Conservation (phyloP, 495 filamentous ascomycete species). For the Penicillium alfredii region DNA sequence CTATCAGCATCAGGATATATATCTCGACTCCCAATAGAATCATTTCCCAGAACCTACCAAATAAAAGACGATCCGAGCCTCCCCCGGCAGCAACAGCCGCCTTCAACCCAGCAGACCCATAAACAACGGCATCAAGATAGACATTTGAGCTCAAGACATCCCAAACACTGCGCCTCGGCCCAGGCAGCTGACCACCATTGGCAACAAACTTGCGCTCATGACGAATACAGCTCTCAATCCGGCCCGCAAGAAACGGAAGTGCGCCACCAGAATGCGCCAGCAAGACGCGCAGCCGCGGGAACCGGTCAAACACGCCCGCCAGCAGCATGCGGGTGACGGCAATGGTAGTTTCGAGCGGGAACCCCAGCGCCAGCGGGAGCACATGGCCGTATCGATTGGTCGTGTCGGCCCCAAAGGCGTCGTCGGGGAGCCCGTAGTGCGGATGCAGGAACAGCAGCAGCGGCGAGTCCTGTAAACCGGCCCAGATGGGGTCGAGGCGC, state of each 20-base stretch:
- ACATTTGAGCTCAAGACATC: constrained; percentile 81
- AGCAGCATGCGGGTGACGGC: constrained; percentile 84
- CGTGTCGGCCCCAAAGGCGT: constrained; percentile 62
- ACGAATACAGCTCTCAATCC: constrained; percentile 79
- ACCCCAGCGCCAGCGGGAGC: constrained; percentile 78
- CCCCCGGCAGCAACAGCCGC: constrained; percentile 59
- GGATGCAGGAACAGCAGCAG: constrained; percentile 82
- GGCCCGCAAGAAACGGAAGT: constrained; percentile 79
- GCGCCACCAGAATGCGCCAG: constrained; percentile 87
- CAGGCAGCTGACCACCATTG: constrained; percentile 43
- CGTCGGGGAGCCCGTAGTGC: constrained; percentile 79
- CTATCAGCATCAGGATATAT: constrained; percentile 6
- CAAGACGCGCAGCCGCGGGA: constrained; percentile 63
- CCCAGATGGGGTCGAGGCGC: constrained; percentile 61
- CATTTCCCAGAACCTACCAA: constrained; percentile 48
- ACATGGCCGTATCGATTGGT: constrained; percentile 76
- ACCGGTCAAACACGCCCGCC: constrained; percentile 76
- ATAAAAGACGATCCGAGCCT: constrained; percentile 59
- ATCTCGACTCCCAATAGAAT: neutral
- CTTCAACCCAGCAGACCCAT: constrained; percentile 65
- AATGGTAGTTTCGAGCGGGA: constrained; percentile 91
- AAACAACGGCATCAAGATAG: constrained; percentile 85
- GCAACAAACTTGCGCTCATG: constrained; percentile 71
- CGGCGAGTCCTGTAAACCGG: constrained; percentile 55
- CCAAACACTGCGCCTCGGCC: constrained; percentile 56